These are phyloP conservation scores for Gloeopeniophorella convolvens DNA, from an alignment of 768 basidiomycete genomes.

Conservation along the genomic window DNA sequence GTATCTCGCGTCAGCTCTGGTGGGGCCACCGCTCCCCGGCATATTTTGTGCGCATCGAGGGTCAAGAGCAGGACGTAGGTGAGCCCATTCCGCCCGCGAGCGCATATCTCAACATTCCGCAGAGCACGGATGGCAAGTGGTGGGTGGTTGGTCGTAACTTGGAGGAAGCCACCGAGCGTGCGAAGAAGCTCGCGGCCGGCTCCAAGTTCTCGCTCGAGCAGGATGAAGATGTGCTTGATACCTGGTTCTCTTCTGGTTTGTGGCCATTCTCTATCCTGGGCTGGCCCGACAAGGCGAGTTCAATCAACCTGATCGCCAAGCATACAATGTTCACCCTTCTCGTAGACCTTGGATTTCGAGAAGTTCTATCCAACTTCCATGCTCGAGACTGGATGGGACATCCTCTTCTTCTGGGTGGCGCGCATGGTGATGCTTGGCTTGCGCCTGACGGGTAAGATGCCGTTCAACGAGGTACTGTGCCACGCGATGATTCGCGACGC, in stretches of 20 bases:
- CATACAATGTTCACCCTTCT: constrained; percentile 10
- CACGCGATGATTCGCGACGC: constrained; percentile 99
- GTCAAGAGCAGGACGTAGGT: constrained; percentile 58
- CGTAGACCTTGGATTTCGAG: constrained; percentile 67
- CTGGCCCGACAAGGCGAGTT: constrained; percentile 83
- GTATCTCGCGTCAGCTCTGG: constrained; percentile 97
- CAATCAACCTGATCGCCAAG: not conserved
- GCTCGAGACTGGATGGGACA: constrained; percentile 98
- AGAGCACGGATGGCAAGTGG: constrained; percentile 64
- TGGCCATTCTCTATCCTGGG: constrained; percentile 99
- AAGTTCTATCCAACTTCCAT: constrained; percentile 86
- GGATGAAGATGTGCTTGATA: constrained; percentile 96
- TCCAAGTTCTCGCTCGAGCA: constrained; percentile 73
- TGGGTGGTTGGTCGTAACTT: constrained; percentile 88
- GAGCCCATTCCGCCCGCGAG: no score
- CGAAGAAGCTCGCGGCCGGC: constrained; percentile 60
- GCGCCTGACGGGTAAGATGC: constrained; percentile 82
- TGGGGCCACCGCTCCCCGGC: constrained; percentile 98
- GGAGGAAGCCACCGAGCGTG: constrained; percentile 74
- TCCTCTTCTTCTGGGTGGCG: constrained; percentile 99
- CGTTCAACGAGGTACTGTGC: constrained; percentile 93
- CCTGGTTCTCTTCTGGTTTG: constrained; percentile 96
- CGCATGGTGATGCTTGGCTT: constrained; percentile 95
- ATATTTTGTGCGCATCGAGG: constrained; percentile 85
- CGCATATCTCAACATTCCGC: constrained; percentile 3